Conservation (phyloP, 441 rosid species). For the Raphanus hybrid region DNA sequence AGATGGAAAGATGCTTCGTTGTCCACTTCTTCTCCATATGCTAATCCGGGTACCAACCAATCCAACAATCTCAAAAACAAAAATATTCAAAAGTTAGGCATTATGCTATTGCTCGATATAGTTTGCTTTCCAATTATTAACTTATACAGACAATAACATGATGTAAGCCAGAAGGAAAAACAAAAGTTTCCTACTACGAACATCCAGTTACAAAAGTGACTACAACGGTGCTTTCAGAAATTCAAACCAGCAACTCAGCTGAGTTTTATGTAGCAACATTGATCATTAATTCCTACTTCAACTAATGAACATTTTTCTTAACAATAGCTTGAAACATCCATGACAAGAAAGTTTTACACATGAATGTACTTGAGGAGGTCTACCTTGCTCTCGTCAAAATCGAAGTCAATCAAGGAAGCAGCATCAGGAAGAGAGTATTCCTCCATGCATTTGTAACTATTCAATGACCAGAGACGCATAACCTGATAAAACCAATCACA, state of each 20-base stretch:
- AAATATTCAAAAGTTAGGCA: conserved; percentile 9
- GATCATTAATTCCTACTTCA: too few species aligned
- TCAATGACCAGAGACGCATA: conserved; percentile 87
- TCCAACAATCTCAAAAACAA: conserved; percentile 69
- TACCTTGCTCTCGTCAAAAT: conserved; percentile 97
- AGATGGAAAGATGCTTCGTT: conserved; percentile 74
- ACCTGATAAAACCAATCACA: conserved; percentile 53
- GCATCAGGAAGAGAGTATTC: conserved; percentile 70
- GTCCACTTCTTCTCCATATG: conserved; percentile 86
- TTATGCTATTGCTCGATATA: neutral
- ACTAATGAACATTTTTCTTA: too few species aligned
- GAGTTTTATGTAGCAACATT: too few species aligned
- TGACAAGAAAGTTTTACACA: too few species aligned
- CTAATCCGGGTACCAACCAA: conserved; percentile 76
- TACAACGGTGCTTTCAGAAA: too few species aligned
- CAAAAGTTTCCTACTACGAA: too few species aligned
- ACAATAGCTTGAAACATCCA: too few species aligned
- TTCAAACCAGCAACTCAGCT: too few species aligned
- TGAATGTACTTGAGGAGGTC: neutral
- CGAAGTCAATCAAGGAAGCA: conserved; percentile 71
- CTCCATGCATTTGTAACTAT: conserved; percentile 65
- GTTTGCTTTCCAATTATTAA: neutral
- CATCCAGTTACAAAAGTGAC: too few species aligned
- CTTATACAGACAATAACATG: neutral
- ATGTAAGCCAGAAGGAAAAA: neutral